phyloP scores from a whole-genome alignment of 1,284 basidiomycete species.

The Ganoderma multipileum region DNA sequence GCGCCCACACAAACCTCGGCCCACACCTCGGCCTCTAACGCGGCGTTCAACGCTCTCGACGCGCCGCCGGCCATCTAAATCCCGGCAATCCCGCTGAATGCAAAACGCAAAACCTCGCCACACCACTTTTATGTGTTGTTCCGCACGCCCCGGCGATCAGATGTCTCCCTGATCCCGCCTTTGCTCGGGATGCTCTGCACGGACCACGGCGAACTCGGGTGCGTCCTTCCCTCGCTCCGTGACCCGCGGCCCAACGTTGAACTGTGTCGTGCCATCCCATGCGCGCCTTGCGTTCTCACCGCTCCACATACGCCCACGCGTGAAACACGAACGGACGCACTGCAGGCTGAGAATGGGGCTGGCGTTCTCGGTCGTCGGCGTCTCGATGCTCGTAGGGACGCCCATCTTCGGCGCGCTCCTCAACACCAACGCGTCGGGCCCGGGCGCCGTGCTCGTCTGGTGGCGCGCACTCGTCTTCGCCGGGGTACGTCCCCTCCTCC shows the following conservation, averaged over 20 bases:
- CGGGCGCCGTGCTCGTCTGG: constrained; percentile 22
- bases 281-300: neutral
- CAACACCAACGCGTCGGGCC: constrained; percentile 4
- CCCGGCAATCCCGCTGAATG: neutral
- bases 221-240: constrained; percentile 21
- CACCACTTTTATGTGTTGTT: neutral
- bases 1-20: neutral
- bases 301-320: neutral
- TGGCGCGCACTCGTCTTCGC: constrained; percentile 29
- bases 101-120: neutral
- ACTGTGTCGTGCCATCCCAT: neutral
- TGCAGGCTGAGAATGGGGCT: constrained; percentile 60
- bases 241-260: neutral
- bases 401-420: constrained; percentile 52
- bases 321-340: neutral
- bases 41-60: constrained; percentile 1
- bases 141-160: constrained; percentile 37
- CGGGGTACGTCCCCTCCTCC: constrained; percentile 21
- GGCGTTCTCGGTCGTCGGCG: constrained; percentile 55
- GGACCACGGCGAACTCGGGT: constrained; percentile 55
- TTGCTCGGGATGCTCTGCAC: constrained; percentile 51
- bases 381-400: constrained; percentile 56
- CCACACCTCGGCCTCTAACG: neutral
- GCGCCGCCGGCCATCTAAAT: constrained; percentile 6
- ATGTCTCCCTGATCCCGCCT: constrained; percentile 57